A percentile compares a stretch with the other conserved stretches of the same genome.
These are phyloP conservation scores for Tetragonia tetragonoides DNA, from an alignment of 148 eudicot genomes.

Conservation along the genomic window DNA sequence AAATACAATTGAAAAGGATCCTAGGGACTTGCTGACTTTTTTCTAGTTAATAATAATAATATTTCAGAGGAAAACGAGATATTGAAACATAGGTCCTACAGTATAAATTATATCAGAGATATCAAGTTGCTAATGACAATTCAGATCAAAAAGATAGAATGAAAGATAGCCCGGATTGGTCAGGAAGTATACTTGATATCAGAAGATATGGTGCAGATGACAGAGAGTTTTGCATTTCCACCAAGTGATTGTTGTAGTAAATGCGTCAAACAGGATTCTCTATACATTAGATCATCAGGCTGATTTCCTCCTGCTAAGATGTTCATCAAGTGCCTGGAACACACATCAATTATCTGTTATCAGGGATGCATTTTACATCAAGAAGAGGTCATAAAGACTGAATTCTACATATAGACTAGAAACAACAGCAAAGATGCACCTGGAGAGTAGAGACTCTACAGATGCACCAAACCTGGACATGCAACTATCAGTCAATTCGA, in stretches of 20 bases:
- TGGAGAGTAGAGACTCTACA: not conserved
- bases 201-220: conserved; percentile 73
- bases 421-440: not conserved
- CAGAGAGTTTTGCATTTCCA: conserved; percentile 80
- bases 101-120: conserved; percentile 59
- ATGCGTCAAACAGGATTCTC: conserved; percentile 70
- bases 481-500: no score
- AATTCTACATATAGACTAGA: not conserved
- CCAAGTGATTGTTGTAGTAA: conserved; percentile 81
- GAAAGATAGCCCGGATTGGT: not conserved
- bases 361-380: not conserved
- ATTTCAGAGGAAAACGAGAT: not conserved
- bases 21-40: not conserved
- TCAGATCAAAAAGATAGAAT: not conserved
- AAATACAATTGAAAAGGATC: not conserved
- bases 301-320: conserved; percentile 53
- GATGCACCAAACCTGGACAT: not conserved
- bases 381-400: not conserved
- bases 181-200: conserved; percentile 53
- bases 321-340: conserved; percentile 74
- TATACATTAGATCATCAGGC: conserved; percentile 51
- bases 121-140: not conserved
- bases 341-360: not conserved
- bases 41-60: not conserved
- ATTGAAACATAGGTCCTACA: not conserved